Percentiles rank a stretch among this genome's conserved stretches.
phyloP scores from a whole-genome alignment of 1,139 yeast genomes.

The Taiozyma sp. region DNA sequence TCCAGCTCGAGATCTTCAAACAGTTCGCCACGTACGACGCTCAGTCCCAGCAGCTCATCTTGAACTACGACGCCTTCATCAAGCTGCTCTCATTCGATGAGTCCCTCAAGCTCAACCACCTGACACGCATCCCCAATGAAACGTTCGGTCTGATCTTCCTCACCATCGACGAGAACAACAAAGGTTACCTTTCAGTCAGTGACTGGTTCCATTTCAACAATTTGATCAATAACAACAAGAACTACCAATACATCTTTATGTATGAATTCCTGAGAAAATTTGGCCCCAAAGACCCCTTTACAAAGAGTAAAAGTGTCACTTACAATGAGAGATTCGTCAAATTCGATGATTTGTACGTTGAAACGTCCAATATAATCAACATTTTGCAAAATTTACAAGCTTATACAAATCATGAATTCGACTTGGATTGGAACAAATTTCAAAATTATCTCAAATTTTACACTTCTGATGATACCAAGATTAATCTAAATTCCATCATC shows the following conservation, averaged over 20 bases:
- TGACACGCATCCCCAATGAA: constrained; percentile 29
- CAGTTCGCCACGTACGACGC: constrained; percentile 26
- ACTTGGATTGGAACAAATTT: constrained; percentile 31
- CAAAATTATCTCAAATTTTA: constrained; percentile 14
- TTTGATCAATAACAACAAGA: constrained; percentile 48
- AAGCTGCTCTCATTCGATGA: constrained; percentile 26
- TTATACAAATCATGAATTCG: constrained; percentile 28
- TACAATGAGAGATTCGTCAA: constrained; percentile 35
- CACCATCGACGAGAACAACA: constrained; percentile 57
- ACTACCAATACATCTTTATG: constrained; percentile 55
- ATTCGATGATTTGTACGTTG: constrained; percentile 31
- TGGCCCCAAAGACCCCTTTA: too few species aligned
- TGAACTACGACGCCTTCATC: constrained; percentile 31
- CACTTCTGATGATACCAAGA: constrained; percentile 10
- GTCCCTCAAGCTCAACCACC: constrained; percentile 8
- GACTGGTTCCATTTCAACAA: constrained; percentile 61
- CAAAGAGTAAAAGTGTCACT: constrained; percentile 30
- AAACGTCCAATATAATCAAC: constrained; percentile 26
- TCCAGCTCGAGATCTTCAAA: constrained; percentile 34
- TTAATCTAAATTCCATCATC: constrained; percentile 26
- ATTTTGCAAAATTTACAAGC: constrained; percentile 30
- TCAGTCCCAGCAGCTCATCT: constrained; percentile 25
- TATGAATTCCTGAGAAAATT: constrained; percentile 45
- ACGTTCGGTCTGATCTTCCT: constrained; percentile 52
- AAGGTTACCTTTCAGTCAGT: constrained; percentile 54